Evolutionary conservation across 2,329 filamentous ascomycete species (phyloP), one percentile per base, ranked within the genome.

Genomic region (Apiospora rasikravindrae): DNA sequence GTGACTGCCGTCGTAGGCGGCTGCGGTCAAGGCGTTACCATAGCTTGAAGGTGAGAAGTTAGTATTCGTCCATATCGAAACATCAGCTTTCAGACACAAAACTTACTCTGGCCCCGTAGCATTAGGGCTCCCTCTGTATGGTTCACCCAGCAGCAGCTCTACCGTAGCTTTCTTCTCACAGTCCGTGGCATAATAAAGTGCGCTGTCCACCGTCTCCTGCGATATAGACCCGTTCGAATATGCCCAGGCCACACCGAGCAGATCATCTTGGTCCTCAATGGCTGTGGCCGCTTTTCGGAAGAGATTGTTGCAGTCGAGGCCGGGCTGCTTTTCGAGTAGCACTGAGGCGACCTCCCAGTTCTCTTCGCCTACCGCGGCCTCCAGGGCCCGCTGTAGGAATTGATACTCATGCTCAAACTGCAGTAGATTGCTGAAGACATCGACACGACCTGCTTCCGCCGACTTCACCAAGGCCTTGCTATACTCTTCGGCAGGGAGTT

Each of bases 131-230:
- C 82, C 83, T 14, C 77, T 76, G 53, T 81, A 84, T 11, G 67
- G 67, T 11, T 76, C 76, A 13, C 77, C 76, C 16, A 85, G 51
- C 0, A 85, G 75, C 2, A 84, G 24, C 64, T 81, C 77, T 1
- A 85, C 82, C 0, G 82, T 84, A 0, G 77, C 77, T 11, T 75
- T 75, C 37, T 83, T 84, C 72, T 85, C 82, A 45, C 73, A 75
- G 53, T 85, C 83, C 0, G 83, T 83, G 0, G 83, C 83, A 22
- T 82, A 72, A 29, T 84, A 85, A 2, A 85, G 74, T 1, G 81
- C 81, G 0, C 79, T 44, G 47, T 81, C 78, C 7, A 84, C 74
- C 0, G 73, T 80, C 40, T 81, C 75, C 1, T 76, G 45, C 0
- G 78, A 80, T 10, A 85, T 82, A 0, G 71, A 75, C 0, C 81